These are phyloP conservation scores for Calonectria naviculata DNA, from an alignment of 2,329 filamentous ascomycete genomes.

Conservation along the genomic window DNA sequence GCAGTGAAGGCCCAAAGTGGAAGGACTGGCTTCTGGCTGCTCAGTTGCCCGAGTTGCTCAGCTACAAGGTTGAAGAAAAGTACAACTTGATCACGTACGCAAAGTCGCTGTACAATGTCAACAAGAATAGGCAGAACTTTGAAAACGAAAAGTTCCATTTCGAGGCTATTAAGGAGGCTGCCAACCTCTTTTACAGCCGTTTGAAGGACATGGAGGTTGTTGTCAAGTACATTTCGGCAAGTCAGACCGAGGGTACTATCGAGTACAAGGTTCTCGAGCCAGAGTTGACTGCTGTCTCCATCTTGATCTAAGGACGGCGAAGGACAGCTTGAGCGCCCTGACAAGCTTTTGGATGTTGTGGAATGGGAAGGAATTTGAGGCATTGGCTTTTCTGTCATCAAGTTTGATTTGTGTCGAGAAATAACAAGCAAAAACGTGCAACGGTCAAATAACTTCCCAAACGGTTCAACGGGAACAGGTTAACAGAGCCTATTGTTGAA, in stretches of 20 bases:
- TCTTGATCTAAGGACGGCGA: slow-evolving; percentile 29
- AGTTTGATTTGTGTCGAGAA: too few relatives aligned
- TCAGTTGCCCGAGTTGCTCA: slow-evolving; percentile 20
- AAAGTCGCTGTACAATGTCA: slow-evolving; percentile 23
- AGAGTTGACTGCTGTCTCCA: slow-evolving; percentile 25
- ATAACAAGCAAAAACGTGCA: too few relatives aligned
- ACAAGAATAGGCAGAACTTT: slow-evolving; percentile 3
- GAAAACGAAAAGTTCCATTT: slow-evolving; percentile 12
- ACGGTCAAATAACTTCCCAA: too few relatives aligned
- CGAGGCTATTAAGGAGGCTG: slow-evolving; percentile 6
- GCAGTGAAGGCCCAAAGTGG: slow-evolving; percentile 23
- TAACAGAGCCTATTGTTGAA: too few relatives aligned
- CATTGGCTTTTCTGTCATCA: too few relatives aligned
- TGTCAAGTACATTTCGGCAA: slow-evolving; percentile 9
- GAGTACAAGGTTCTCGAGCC: slow-evolving; percentile 24
- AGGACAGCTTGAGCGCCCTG: too few relatives aligned
- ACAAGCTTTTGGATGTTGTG: too few relatives aligned
- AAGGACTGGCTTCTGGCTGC: slow-evolving; percentile 30
- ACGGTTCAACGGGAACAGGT: too few relatives aligned
- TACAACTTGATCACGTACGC: slow-evolving; percentile 30
- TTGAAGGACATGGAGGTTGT: not conserved
- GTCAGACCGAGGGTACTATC: slow-evolving; percentile 18
- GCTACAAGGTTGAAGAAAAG: slow-evolving; percentile 26
- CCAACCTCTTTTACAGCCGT: slow-evolving; percentile 8
- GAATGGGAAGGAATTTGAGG: too few relatives aligned